Percentiles rank a stretch among this genome's conserved stretches.
Evolutionary conservation across 2,329 filamentous ascomycete species (phyloP).

Genomic region (Pezicula rhizophila): DNA sequence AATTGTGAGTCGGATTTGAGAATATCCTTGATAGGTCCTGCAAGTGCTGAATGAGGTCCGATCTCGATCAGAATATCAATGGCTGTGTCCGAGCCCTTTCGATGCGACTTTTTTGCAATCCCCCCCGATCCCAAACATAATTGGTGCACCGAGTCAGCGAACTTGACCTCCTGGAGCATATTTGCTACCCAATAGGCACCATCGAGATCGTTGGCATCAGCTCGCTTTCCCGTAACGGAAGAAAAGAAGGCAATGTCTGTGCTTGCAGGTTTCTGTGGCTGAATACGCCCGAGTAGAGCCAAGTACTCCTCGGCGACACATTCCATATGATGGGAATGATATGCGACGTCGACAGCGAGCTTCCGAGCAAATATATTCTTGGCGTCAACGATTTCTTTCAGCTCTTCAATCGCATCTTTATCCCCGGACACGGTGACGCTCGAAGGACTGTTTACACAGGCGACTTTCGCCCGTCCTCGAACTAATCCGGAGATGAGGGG

Average conservation of each 20-base stretch:
- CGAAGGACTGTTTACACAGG: slow-evolving; percentile 19
- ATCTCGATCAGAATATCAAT: too few species aligned
- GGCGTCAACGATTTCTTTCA: slow-evolving; percentile 14
- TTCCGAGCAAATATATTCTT: slow-evolving; percentile 11
- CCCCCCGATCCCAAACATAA: background rate
- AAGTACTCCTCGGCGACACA: background rate
- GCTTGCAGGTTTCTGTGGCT: background rate
- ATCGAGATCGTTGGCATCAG: background rate
- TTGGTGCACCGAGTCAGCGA: slow-evolving; percentile 25
- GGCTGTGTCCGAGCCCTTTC: background rate
- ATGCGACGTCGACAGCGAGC: slow-evolving; percentile 16
- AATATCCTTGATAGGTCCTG: slow-evolving; percentile 9
- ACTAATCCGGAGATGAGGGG: background rate
- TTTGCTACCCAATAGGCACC: slow-evolving; percentile 38
- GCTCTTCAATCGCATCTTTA: slow-evolving; percentile 5
- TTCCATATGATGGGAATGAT: slow-evolving; percentile 22
- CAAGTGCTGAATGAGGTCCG: too few species aligned
- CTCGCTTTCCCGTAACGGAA: background rate
- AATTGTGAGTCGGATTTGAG: background rate
- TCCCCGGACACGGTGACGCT: slow-evolving; percentile 17
- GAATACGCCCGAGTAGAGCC: background rate
- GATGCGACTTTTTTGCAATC: background rate
- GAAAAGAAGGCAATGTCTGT: background rate
- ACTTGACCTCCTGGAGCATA: slow-evolving; percentile 37
- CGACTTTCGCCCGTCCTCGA: slow-evolving; percentile 17